These are phyloP conservation scores for Suillus hirtellus DNA, from an alignment of 768 basidiomycete species.

Conservation along the genomic window DNA sequence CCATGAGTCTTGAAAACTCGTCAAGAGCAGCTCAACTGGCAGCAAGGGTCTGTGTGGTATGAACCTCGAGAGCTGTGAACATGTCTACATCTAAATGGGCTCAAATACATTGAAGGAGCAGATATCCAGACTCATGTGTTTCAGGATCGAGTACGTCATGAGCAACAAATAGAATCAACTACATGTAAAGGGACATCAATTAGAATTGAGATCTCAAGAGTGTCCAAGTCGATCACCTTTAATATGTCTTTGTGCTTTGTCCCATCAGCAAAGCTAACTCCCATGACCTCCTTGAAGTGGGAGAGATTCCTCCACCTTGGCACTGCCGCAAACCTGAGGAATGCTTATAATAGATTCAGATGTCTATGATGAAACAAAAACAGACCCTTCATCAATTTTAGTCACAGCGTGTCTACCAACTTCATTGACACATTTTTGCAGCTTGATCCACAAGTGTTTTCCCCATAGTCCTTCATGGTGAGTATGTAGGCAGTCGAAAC, in stretches of 20 bases:
- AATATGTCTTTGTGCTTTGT: slow-evolving; percentile 37
- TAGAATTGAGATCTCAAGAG: neutral
- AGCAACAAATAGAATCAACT: slow-evolving; percentile 33
- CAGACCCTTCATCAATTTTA: neutral
- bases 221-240: neutral
- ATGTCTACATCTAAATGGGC: slow-evolving; percentile 35
- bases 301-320: slow-evolving; percentile 35
- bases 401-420: neutral
- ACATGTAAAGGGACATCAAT: neutral
- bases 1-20: slow-evolving; percentile 21
- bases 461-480: slow-evolving; percentile 15
- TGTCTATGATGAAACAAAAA: neutral
- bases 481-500: slow-evolving; percentile 8
- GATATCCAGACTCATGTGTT: slow-evolving; percentile 20
- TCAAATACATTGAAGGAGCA: slow-evolving; percentile 30
- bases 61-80: slow-evolving; percentile 32
- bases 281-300: neutral
- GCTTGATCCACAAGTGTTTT: slow-evolving; percentile 7
- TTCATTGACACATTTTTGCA: neutral
- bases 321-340: slow-evolving; percentile 20
- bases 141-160: slow-evolving; percentile 25
- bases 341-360: neutral
- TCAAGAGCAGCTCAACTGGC: slow-evolving; percentile 20
- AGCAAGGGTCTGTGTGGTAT: slow-evolving; percentile 30
- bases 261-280: neutral